These are phyloP conservation scores for Peltaster fructicola DNA, from an alignment of 2,329 filamentous ascomycete genomes.

Conservation along the genomic window DNA sequence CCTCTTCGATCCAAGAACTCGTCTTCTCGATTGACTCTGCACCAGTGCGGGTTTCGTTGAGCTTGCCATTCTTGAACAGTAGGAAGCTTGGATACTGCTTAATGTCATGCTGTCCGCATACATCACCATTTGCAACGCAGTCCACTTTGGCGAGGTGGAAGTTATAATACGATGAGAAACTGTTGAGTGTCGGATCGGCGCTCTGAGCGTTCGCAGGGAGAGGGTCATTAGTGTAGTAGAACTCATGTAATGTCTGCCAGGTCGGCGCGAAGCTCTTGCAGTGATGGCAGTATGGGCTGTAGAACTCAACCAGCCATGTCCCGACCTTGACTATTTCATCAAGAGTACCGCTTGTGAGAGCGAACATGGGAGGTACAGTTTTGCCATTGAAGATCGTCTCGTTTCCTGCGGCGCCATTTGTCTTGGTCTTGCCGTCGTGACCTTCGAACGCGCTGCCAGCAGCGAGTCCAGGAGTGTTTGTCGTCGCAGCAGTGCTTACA, in stretches of 20 bases:
- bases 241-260: conserved; percentile 89
- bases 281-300: conserved; percentile 42
- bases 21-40: conserved; percentile 48
- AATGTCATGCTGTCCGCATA: conserved; percentile 54
- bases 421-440: conserved; percentile 23
- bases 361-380: conserved; percentile 45
- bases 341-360: conserved; percentile 41
- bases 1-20: conserved; percentile 55
- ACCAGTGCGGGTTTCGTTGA: conserved; percentile 46
- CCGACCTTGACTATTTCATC: conserved; percentile 43
- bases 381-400: conserved; percentile 48
- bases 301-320: conserved; percentile 44
- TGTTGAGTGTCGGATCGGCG: conserved; percentile 37
- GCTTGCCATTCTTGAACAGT: conserved; percentile 63
- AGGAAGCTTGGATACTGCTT: conserved; percentile 57
- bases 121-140: conserved; percentile 65
- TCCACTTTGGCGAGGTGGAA: conserved; percentile 78
- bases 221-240: conserved; percentile 75
- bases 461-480: conserved; percentile 5
- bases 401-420: conserved; percentile 9
- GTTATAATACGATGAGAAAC: conserved; percentile 69
- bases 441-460: conserved; percentile 7
- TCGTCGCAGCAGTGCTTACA: too few relatives aligned
- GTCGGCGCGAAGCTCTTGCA: conserved; percentile 65
- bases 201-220: conserved; percentile 33